A percentile compares a stretch with the other conserved stretches of the same genome.
phyloP scores from a whole-genome alignment of 1,139 yeast species.

The Zygoascus meyerae region DNA sequence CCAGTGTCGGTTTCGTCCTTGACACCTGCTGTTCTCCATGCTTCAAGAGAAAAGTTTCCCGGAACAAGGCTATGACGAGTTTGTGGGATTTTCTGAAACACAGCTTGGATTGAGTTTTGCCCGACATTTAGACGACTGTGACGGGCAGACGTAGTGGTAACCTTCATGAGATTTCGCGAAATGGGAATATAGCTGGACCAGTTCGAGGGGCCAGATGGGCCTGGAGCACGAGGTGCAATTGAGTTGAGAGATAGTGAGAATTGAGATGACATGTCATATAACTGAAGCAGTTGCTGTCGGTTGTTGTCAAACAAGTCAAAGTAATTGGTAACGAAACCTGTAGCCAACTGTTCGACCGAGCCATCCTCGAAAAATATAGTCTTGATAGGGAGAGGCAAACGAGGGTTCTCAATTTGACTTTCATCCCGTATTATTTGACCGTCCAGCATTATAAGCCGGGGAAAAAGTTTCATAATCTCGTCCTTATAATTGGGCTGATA shows the following conservation, averaged over 20 bases:
- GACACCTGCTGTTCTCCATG: conserved; percentile 46
- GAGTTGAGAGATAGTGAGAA: conserved; percentile 64
- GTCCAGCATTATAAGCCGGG: conserved; percentile 71
- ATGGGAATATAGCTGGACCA: conserved; percentile 40
- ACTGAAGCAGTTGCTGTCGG: conserved; percentile 58
- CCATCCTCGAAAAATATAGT: conserved; percentile 75
- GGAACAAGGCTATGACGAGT: conserved; percentile 72
- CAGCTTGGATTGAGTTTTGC: conserved; percentile 53
- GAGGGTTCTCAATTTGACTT: conserved; percentile 44
- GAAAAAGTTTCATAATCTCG: conserved; percentile 68
- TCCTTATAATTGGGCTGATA: conserved; percentile 46
- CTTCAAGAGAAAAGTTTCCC: conserved; percentile 66
- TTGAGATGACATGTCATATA: conserved; percentile 80
- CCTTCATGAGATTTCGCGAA: conserved; percentile 71
- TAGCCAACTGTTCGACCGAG: conserved; percentile 64
- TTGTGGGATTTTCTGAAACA: conserved; percentile 64
- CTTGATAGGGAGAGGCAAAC: conserved; percentile 42
- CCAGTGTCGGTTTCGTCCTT: conserved; percentile 61
- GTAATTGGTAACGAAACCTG: conserved; percentile 69
- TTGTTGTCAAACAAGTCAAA: conserved; percentile 77
- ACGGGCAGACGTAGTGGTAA: conserved; percentile 54
- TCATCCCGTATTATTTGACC: conserved; percentile 76
- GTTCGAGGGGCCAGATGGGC: conserved; percentile 18
- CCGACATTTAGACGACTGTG: conserved; percentile 64
- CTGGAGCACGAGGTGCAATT: conserved; percentile 35